A percentile compares a stretch with the other conserved stretches of the same genome.
phyloP scores from a whole-genome alignment of 2,329 filamentous ascomycete genomes.

The Coniosporium tulheliwenetii region DNA sequence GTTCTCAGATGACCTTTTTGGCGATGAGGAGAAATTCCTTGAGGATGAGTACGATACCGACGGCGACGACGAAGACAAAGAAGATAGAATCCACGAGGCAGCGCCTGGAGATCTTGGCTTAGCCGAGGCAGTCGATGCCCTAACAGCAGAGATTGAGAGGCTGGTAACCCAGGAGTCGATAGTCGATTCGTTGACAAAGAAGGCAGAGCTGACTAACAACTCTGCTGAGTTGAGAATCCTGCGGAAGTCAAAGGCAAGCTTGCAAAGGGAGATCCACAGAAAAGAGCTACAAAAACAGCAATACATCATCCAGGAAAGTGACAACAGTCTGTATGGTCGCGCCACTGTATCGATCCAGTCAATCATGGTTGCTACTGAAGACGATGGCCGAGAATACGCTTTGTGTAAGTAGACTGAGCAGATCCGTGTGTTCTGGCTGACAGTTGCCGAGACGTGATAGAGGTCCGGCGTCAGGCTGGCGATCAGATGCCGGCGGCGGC shows the following conservation, averaged over 20 bases:
- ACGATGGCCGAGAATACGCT: conserved; percentile 85
- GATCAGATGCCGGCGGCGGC: conserved; percentile 95
- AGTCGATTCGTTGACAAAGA: conserved; percentile 77
- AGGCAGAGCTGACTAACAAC: conserved; percentile 95
- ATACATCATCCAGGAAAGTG: conserved; percentile 93
- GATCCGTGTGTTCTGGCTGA: conserved; percentile 6
- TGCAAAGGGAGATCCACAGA: conserved; percentile 79
- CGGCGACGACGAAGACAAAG: conserved; percentile 42
- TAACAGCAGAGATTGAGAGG: conserved; percentile 85
- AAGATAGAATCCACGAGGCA: conserved; percentile 82
- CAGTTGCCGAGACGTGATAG: conserved; percentile 50
- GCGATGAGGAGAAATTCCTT: conserved; percentile 66
- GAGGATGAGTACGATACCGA: conserved; percentile 70
- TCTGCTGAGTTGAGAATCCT: conserved; percentile 83
- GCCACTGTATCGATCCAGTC: conserved; percentile 82
- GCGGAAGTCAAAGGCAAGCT: conserved; percentile 81
- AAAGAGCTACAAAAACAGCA: conserved; percentile 95
- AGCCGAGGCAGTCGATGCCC: conserved; percentile 75
- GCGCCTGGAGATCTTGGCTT: conserved; percentile 87
- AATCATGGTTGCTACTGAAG: conserved; percentile 80
- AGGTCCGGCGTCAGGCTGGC: conserved; percentile 77
- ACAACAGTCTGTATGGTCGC: conserved; percentile 89
- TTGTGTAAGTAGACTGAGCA: conserved; percentile 41
- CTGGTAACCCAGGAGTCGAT: conserved; percentile 77
- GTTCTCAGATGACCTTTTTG: conserved; percentile 84